These are phyloP conservation scores for Viola odorata DNA, from an alignment of 345 rosid species.

Conservation along the genomic window DNA sequence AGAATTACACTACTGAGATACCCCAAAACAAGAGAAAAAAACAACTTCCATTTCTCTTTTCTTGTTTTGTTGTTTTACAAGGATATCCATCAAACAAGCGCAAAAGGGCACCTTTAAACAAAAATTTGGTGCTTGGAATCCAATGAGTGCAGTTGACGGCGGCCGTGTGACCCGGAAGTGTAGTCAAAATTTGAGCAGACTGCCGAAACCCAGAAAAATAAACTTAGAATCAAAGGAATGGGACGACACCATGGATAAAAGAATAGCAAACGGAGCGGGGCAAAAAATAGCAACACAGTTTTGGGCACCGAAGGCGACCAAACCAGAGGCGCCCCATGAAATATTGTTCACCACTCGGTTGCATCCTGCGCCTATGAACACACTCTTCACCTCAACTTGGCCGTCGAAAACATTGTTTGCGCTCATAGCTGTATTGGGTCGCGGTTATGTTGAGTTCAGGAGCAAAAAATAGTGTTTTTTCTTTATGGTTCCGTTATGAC, in stretches of 20 bases:
- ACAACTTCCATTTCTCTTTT: no score
- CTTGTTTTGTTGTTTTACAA: no score
- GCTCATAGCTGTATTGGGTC: no score
- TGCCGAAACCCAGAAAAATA: conserved; percentile 10
- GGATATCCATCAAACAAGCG: neutral
- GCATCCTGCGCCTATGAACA: conserved; percentile 90
- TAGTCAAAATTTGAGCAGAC: conserved; percentile 81
- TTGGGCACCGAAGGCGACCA: conserved; percentile 80
- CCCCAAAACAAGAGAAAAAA: no score
- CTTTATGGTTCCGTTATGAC: no score
- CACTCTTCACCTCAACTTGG: conserved; percentile 43
- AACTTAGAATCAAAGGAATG: neutral
- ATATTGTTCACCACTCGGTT: conserved; percentile 81
- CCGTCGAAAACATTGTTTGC: neutral
- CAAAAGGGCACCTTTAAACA: conserved; percentile 54
- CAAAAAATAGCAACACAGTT: conserved; percentile 77
- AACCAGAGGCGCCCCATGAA: conserved; percentile 83
- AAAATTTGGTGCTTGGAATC: conserved; percentile 71
- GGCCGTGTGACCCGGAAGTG: conserved; percentile 83
- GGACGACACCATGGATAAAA: neutral
- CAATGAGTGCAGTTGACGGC: conserved; percentile 84
- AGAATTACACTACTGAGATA: no score
- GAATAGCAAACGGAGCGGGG: conserved; percentile 21
- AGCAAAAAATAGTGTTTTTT: no score
- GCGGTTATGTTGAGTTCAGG: no score